Conservation (phyloP, 2,329 filamentous ascomycete genomes). For the Alternaria longipes region DNA sequence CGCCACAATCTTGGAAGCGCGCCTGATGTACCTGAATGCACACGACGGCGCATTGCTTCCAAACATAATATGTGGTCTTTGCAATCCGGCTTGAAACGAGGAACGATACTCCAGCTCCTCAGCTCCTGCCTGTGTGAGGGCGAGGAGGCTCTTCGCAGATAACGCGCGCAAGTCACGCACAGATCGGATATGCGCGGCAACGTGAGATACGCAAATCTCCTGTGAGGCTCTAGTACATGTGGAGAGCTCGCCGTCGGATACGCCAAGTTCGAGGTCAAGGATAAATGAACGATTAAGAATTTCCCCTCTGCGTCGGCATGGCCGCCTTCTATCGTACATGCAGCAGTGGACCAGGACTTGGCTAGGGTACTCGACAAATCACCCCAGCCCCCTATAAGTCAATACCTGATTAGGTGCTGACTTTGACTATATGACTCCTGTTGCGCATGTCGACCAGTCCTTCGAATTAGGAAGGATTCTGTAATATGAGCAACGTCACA, state of each 20-base stretch:
- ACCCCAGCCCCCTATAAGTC: neutral
- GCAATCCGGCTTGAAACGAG: neutral
- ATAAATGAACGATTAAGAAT: too few species aligned
- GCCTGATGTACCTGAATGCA: neutral
- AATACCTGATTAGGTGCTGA: neutral
- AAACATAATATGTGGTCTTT: neutral
- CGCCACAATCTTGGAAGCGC: neutral
- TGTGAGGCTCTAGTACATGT: neutral
- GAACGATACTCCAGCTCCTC: too few species aligned
- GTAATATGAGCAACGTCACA: neutral
- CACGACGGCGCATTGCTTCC: neutral
- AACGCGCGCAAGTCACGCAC: neutral
- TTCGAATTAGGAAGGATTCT: neutral
- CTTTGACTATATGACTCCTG: neutral
- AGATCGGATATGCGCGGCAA: neutral
- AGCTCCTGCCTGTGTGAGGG: neutral
- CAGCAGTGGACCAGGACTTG: too few species aligned
- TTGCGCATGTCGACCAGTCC: neutral
- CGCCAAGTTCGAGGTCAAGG: neutral
- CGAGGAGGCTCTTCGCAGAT: neutral
- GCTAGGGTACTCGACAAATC: too few species aligned
- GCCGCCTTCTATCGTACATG: too few species aligned
- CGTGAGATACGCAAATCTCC: neutral
- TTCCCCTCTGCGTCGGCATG: too few species aligned
- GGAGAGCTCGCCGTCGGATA: neutral